Evolutionary conservation across 805 yeast genomes (phyloP).

Genomic region (Yarrowia sp.): DNA sequence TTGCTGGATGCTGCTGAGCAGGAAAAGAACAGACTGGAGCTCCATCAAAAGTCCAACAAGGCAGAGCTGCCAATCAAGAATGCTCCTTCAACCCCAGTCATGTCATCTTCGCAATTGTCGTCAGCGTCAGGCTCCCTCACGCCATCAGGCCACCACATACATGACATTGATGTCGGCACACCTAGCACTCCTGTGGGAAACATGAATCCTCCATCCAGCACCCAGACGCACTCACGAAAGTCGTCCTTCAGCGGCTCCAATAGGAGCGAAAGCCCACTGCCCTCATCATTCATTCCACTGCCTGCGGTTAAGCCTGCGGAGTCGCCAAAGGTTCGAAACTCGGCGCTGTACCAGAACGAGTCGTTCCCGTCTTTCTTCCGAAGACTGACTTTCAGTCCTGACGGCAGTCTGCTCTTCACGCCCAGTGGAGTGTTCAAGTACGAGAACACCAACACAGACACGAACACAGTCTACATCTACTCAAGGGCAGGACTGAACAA

Average conservation of each 20-base stretch:
- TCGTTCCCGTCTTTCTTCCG: slow-evolving; percentile 88
- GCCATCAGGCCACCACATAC: slow-evolving; percentile 3
- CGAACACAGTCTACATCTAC: slow-evolving; percentile 76
- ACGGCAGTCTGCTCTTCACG: slow-evolving; percentile 74
- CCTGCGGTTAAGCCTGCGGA: slow-evolving; percentile 49
- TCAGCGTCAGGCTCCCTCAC: background rate
- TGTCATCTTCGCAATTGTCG: slow-evolving; percentile 9
- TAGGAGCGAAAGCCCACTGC: slow-evolving; percentile 5
- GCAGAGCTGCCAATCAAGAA: slow-evolving; percentile 38
- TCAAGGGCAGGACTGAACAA: slow-evolving; percentile 63
- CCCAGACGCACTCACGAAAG: slow-evolving; percentile 41
- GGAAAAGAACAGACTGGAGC: slow-evolving; percentile 10
- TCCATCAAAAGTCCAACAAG: slow-evolving; percentile 33
- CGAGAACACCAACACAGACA: slow-evolving; percentile 32
- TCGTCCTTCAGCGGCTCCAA: slow-evolving; percentile 38
- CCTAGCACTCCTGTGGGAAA: slow-evolving; percentile 22
- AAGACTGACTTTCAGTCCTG: slow-evolving; percentile 81
- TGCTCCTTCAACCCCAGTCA: slow-evolving; percentile 26
- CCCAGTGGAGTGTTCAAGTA: slow-evolving; percentile 67
- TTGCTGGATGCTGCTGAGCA: slow-evolving; percentile 35
- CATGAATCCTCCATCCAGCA: slow-evolving; percentile 39
- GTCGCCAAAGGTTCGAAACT: slow-evolving; percentile 32
- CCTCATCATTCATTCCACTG: slow-evolving; percentile 40
- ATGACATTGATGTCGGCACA: slow-evolving; percentile 2
- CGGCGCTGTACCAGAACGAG: slow-evolving; percentile 57